A percentile compares a stretch with the other conserved stretches of the same genome.
These are phyloP conservation scores for Schizonepeta tenuifolia DNA, from an alignment of 257 asterid genomes.

Conservation along the genomic window DNA sequence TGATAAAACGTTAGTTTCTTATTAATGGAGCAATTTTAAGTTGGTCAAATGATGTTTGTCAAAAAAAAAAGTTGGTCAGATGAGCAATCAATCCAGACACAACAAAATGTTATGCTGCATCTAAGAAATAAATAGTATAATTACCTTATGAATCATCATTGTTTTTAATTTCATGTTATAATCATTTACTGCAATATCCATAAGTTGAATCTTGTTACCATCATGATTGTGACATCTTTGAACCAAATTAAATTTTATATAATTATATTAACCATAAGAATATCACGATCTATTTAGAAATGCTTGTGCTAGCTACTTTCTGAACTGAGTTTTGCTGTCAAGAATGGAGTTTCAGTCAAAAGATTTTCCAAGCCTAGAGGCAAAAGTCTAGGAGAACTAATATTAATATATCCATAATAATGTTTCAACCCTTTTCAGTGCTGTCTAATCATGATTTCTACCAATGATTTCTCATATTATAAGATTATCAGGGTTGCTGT, in stretches of 20 bases:
- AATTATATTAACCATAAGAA: constrained; percentile 25
- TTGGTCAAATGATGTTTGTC: constrained; percentile 13
- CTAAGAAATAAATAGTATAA: constrained; percentile 26
- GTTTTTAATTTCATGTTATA: constrained; percentile 16
- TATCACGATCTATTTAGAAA: constrained; percentile 35
- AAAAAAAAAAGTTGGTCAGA: constrained; percentile 23
- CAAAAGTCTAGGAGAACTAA: constrained; percentile 36
- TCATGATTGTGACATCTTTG: constrained; percentile 41
- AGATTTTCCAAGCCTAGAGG: constrained; percentile 52
- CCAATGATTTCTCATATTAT: constrained; percentile 29
- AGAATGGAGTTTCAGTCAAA: constrained; percentile 48
- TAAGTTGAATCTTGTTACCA: constrained; percentile 32
- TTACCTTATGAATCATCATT: constrained; percentile 33
- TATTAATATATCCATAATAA: constrained; percentile 19
- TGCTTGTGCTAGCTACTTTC: constrained; percentile 31
- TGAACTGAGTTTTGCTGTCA: constrained; percentile 32
- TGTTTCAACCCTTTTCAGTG: constrained; percentile 43
- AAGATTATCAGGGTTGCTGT: background rate
- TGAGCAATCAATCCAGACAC: constrained; percentile 28
- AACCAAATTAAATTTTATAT: constrained; percentile 7
- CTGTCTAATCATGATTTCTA: constrained; percentile 54
- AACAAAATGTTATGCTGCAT: constrained; percentile 46
- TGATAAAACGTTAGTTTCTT: no score
- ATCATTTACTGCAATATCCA: background rate
- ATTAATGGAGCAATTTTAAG: constrained; percentile 4